Percentiles rank a stretch among this genome's conserved stretches.
Conservation (phyloP, 2,329 filamentous ascomycete genomes). For the Aspergillus glaucus region DNA sequence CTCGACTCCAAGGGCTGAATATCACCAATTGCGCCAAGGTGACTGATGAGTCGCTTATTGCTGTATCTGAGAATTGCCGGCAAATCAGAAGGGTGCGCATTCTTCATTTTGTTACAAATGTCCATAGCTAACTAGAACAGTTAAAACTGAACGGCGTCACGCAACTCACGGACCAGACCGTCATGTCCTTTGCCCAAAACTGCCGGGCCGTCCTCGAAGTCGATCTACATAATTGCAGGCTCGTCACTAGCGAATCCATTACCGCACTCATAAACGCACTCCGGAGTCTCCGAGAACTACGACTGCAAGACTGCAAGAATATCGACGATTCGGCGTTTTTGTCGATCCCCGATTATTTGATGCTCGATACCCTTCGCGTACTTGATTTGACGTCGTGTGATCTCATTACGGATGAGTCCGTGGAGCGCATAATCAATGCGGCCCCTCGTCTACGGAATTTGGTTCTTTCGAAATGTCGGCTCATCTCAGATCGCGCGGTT, state of each 20-base stretch:
- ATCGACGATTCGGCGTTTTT: constrained; percentile 88
- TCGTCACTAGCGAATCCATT: constrained; percentile 76
- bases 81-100: constrained; percentile 74
- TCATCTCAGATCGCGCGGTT: constrained; percentile 85
- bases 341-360: constrained; percentile 60
- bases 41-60: constrained; percentile 77
- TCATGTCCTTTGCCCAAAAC: constrained; percentile 78
- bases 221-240: constrained; percentile 78
- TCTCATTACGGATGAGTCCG: constrained; percentile 75
- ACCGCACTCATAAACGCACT: constrained; percentile 73
- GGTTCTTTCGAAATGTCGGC: constrained; percentile 87
- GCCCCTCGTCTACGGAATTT: constrained; percentile 87
- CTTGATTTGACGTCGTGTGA: constrained; percentile 87
- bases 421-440: constrained; percentile 78
- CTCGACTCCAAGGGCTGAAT: constrained; percentile 83
- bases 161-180: constrained; percentile 75
- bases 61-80: constrained; percentile 72
- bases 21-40: constrained; percentile 79
- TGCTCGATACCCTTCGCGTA: constrained; percentile 83
- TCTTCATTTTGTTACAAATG: constrained; percentile 6
- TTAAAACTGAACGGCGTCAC: constrained; percentile 89
- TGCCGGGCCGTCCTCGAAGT: constrained; percentile 95
- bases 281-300: constrained; percentile 79
- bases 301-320: constrained; percentile 75
- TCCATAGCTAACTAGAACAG: constrained; percentile 42